Conservation (phyloP, 2,329 filamentous ascomycete genomes). For the Teratosphaeria pseudoeucalypti region DNA sequence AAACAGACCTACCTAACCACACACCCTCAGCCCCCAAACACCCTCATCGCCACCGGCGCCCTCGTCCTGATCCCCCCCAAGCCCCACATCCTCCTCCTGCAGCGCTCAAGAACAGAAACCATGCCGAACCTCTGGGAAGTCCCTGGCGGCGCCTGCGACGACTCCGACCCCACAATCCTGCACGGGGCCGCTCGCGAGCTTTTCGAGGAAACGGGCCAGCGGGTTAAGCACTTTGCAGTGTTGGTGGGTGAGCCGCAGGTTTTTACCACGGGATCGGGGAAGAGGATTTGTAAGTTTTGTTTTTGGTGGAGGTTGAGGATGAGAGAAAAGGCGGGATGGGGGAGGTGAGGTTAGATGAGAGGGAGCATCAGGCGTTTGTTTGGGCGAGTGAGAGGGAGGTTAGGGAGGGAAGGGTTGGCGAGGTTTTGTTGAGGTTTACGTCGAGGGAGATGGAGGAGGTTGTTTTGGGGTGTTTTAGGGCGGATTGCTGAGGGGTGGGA, state of each 20-base stretch:
- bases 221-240: slow-evolving; percentile 17
- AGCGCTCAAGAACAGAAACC: slow-evolving; percentile 28
- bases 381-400: slow-evolving; percentile 34
- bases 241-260: slow-evolving; percentile 2
- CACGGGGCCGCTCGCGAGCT: slow-evolving; percentile 39
- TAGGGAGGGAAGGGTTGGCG: slow-evolving; percentile 3
- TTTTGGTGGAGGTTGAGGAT: slow-evolving; percentile 1
- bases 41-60: not conserved
- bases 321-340: slow-evolving; percentile 16
- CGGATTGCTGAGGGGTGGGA: not conserved
- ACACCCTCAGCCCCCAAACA: not conserved
- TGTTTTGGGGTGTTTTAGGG: not conserved
- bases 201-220: slow-evolving; percentile 38
- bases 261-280: slow-evolving; percentile 1
- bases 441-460: not conserved
- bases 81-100: slow-evolving; percentile 33
- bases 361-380: slow-evolving; percentile 32
- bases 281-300: slow-evolving; percentile 5
- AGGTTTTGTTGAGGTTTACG: not conserved
- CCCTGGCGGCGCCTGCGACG: slow-evolving; percentile 41
- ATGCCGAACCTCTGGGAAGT: slow-evolving; percentile 40
- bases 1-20: not conserved
- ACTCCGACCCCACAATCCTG: slow-evolving; percentile 33
- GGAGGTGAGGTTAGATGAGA: slow-evolving; percentile 25
- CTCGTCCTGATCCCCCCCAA: not conserved